Evolutionary conservation across 441 rosid genomes (phyloP), one percentile per base, ranked within the genome.

Genomic region (Daphne laureola): DNA sequence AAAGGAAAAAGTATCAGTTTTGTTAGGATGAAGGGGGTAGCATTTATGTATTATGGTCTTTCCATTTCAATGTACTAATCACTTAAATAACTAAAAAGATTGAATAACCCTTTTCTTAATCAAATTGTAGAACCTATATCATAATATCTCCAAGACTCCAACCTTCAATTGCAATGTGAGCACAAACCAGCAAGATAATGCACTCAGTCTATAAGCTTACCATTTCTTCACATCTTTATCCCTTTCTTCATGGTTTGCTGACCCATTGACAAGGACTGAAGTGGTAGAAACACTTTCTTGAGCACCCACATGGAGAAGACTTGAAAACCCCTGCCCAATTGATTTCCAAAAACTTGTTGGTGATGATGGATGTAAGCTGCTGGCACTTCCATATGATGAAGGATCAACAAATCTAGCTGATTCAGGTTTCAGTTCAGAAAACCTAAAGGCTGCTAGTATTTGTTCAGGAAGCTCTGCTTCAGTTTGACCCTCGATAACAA

Each of bases 401-500:
- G 67, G 58, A 54, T 79, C 87, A 3, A 64, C 49, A 9, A 27
- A 46, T 41, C 7, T n/a, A 12, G 96, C 96, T 49, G 91, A 82
- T 14, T 78, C 83, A 15, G 81, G 82, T 64, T 77, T 73, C 53
- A 92, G 71, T 55, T 81, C 88, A 2, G 98, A 86, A 67, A 92
- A 92, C 59, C 96, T 84, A 54, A 88, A 61, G 43, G 91, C 90
- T 17, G 91, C 98, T 58, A 92, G 48, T 21, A 92, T 59, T 65
- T 38, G 69, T 58, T 92, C 98, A 0, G 98, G 96, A 66, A 92
- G 95, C 83, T 92, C 98, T 5, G 72, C 61, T 23, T 79, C 81
- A 0, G 83, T 82, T 63, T 81, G 85, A 61, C 94, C 69, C 71
- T 92, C 96, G 14, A 92, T 77, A 46, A 92, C 78, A 67, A 88